A percentile compares a stretch with the other conserved stretches of the same genome.
These are phyloP conservation scores for Trametes hirsuta DNA, from an alignment of 1,284 basidiomycete species.

Conservation along the genomic window DNA sequence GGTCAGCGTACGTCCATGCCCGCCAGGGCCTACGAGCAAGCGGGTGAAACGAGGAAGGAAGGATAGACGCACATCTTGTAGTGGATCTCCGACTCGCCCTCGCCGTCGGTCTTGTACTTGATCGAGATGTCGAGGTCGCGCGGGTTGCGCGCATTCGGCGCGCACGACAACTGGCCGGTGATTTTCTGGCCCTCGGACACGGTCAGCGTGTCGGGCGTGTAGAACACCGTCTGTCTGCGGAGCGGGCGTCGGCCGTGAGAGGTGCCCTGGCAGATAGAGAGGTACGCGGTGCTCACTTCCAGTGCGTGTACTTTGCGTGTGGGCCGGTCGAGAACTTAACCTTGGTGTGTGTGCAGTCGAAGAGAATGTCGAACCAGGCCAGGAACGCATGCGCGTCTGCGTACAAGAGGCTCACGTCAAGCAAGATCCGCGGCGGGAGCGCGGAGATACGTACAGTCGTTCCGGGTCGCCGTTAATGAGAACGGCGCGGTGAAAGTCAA, in stretches of 20 bases:
- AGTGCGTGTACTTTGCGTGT: conserved; percentile 95
- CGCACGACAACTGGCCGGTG: conserved; percentile 72
- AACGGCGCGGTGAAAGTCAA: conserved; percentile 87
- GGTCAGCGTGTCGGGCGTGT: conserved; percentile 80
- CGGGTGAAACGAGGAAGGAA: conserved; percentile 29
- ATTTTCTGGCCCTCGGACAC: conserved; percentile 74
- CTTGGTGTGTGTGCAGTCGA: conserved; percentile 96
- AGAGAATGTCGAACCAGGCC: conserved; percentile 98
- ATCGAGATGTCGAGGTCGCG: conserved; percentile 92
- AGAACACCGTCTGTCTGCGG: conserved; percentile 91
- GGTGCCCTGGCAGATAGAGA: background rate
- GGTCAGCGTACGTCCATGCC: conserved; percentile 57
- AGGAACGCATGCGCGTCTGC: conserved; percentile 98
- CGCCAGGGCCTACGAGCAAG: background rate
- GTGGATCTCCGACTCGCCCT: conserved; percentile 47
- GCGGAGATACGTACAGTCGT: conserved; percentile 76
- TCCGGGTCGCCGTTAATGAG: conserved; percentile 81
- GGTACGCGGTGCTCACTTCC: conserved; percentile 72
- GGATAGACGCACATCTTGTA: conserved; percentile 79
- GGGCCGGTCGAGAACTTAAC: conserved; percentile 95
- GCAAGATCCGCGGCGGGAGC: background rate
- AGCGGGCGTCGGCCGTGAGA: background rate
- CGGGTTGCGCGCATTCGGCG: conserved; percentile 89
- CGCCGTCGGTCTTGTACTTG: conserved; percentile 58
- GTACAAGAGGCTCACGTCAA: conserved; percentile 5